Conservation (phyloP, 768 basidiomycete genomes). For the Mycena pura region DNA sequence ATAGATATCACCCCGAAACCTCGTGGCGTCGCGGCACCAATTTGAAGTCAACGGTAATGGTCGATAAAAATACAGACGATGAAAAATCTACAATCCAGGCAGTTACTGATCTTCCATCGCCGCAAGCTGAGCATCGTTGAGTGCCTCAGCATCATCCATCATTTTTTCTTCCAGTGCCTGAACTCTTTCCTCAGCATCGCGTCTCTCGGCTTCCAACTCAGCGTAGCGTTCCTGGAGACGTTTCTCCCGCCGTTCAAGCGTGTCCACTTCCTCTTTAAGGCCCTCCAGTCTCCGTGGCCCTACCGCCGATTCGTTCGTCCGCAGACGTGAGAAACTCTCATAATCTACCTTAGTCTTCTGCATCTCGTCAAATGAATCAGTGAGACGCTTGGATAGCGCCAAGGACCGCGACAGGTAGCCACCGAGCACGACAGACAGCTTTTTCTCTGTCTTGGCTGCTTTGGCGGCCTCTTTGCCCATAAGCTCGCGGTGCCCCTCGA, state of each 20-base stretch:
- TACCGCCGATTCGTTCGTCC: constrained; percentile 71
- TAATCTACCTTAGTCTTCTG: constrained; percentile 71
- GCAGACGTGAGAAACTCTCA: constrained; percentile 80
- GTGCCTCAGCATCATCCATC: constrained; percentile 82
- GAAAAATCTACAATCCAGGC: no score
- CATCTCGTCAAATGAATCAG: constrained; percentile 74
- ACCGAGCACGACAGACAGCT: constrained; percentile 84
- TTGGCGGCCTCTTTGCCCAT: constrained; percentile 86
- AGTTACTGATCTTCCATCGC: constrained; percentile 50
- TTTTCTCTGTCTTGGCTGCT: constrained; percentile 89
- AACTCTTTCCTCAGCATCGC: constrained; percentile 64
- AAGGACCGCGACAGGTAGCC: constrained; percentile 85
- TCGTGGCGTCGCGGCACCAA: constrained; percentile 14
- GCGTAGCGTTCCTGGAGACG: constrained; percentile 83
- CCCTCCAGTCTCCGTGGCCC: constrained; percentile 79
- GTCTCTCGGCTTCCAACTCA: constrained; percentile 78
- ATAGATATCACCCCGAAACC: constrained; percentile 12
- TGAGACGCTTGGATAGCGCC: constrained; percentile 67
- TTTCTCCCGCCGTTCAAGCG: constrained; percentile 76
- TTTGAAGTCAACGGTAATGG: constrained; percentile 10
- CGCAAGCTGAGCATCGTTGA: constrained; percentile 79
- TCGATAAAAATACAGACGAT: constrained; percentile 28
- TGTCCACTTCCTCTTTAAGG: constrained; percentile 89
- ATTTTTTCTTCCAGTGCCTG: constrained; percentile 81
- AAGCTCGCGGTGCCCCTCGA: constrained; percentile 66